Evolutionary conservation across 177 flowering plant genomes (phyloP), one percentile per base, ranked within the genome.

Genomic region (Vitis hybrid): DNA sequence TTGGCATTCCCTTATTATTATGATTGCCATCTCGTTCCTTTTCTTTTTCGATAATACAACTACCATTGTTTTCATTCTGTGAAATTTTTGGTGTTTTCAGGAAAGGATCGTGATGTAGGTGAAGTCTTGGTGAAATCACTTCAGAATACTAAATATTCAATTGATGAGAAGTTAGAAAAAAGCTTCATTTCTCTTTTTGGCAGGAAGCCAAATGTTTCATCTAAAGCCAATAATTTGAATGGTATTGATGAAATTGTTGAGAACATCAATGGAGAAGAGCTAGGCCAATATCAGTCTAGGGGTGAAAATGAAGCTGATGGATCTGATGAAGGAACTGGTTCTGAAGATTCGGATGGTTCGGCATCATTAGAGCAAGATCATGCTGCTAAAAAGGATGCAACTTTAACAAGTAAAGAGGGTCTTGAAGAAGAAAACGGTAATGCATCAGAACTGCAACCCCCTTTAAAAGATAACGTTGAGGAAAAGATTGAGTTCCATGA

Each of bases 111-210:
- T 21, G 99, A 91, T 83, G 90, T 88, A 45, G 99, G 99, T 49
- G 97, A 78, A 76, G 84, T 29, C 33, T 67, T 96, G 82, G 98
- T 96, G 49, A 92, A 85, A 76, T 82, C 87, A 12, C 87, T 96
- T 49, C 99, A 96, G 78, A 88, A 88, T 48, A 86, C 90, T 7
- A 86, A 89, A 67, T 89, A 90, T 71, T 86, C 97, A 18, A 68
- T 92, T 76, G 91, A 92, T 79, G 99, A 96, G 73, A 92, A 88
- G 79, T 70, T 94, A 73, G 88, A 86, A 22, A 74, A 93, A 51
- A 87, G 93, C 77, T 85, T 77, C 75, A 88, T 96, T 60, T 70
- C 64, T 19, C 76, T 89, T 66, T 92, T 90, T 49, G 65, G 91
- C 62, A 77, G 77, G 68, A 85, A 76, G 66, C 82, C 81, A 72